Evolutionary conservation across 2,329 filamentous ascomycete species (phyloP).

Genomic region (Mollisiaceae sp.): DNA sequence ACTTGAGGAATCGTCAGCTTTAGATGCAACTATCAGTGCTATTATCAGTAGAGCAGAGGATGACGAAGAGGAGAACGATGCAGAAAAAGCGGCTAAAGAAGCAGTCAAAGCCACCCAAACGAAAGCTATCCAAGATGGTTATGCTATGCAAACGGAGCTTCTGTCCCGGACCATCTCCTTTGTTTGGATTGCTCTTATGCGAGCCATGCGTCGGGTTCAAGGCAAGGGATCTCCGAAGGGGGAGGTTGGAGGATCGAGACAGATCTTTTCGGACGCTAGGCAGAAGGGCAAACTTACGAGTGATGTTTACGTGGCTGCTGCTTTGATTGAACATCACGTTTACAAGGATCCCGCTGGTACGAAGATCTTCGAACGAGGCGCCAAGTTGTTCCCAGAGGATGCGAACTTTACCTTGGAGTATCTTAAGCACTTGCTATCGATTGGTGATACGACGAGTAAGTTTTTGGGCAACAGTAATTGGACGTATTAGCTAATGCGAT

Average conservation of each 20-base stretch:
- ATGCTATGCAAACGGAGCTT: conserved; percentile 73
- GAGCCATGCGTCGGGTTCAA: conserved; percentile 92
- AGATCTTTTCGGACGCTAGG: conserved; percentile 88
- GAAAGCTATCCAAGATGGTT: conserved; percentile 66
- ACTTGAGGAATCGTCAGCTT: conserved; percentile 55
- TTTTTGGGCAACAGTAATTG: conserved; percentile 27
- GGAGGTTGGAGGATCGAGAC: conserved; percentile 68
- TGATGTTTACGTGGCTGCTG: conserved; percentile 93
- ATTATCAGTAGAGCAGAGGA: conserved; percentile 56
- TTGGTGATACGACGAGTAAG: conserved; percentile 92
- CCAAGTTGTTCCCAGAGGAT: conserved; percentile 92
- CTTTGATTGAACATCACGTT: conserved; percentile 91
- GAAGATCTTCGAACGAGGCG: conserved; percentile 94
- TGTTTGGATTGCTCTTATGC: conserved; percentile 93
- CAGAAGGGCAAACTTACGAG: conserved; percentile 87
- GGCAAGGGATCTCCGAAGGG: conserved; percentile 68
- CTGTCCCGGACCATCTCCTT: conserved; percentile 88
- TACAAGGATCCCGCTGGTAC: conserved; percentile 93
- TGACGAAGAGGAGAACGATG: conserved; percentile 47
- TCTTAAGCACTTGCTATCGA: conserved; percentile 89
- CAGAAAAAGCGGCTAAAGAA: conserved; percentile 41
- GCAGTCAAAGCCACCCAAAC: conserved; percentile 64
- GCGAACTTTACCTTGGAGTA: conserved; percentile 95
- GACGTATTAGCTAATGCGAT: conserved; percentile 29
- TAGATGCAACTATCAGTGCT: conserved; percentile 44